These are phyloP conservation scores for Umbilicus rupestris DNA, from an alignment of 164 flowering plant species.

Conservation along the genomic window DNA sequence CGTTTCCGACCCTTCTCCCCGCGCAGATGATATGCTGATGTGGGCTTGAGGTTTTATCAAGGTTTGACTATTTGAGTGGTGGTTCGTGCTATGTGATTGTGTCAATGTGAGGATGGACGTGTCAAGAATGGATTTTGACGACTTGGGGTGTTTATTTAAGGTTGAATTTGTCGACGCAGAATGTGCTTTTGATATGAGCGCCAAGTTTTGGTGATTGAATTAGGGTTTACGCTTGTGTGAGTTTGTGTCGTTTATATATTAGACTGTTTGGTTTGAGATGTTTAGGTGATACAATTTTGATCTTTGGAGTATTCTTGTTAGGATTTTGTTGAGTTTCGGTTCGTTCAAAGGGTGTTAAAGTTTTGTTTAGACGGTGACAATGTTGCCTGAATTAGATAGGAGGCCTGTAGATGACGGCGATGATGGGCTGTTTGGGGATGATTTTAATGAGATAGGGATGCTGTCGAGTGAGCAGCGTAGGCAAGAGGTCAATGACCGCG, in stretches of 20 bases:
- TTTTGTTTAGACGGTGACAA: constrained; percentile 11
- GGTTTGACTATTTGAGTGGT: background rate
- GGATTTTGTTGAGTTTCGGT: constrained; percentile 1
- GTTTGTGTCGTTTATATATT: background rate
- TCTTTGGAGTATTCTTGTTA: background rate
- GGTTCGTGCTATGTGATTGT: background rate
- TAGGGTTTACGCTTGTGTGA: background rate
- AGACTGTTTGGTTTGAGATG: background rate
- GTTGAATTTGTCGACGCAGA: background rate
- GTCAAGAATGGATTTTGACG: background rate
- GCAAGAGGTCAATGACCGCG: constrained; percentile 54
- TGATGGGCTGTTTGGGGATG: constrained; percentile 61
- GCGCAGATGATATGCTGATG: background rate
- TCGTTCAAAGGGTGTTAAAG: background rate
- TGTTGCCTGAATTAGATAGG: constrained; percentile 62
- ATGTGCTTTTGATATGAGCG: background rate
- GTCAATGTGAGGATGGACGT: background rate
- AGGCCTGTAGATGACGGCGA: constrained; percentile 41
- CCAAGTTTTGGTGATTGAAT: background rate
- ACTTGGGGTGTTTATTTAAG: background rate
- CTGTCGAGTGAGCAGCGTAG: constrained; percentile 49
- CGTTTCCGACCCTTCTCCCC: background rate
- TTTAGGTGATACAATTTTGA: background rate
- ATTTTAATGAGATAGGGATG: constrained; percentile 57
- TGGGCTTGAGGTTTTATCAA: background rate